Base-by-base conservation (phyloP, 1,139 yeast genomes). In the Saccharomycopsis crataegensis region DNA sequence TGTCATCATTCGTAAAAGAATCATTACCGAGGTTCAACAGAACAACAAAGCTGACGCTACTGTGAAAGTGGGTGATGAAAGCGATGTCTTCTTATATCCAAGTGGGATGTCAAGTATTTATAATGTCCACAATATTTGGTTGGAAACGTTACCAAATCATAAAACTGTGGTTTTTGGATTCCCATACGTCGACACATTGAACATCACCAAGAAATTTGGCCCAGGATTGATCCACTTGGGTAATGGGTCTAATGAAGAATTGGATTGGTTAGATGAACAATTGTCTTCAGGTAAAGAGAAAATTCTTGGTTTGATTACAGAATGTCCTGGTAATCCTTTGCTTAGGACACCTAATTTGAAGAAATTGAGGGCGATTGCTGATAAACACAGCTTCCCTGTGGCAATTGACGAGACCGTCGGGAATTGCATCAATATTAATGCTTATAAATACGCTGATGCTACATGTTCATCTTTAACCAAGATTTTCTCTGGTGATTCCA, bases 361-460 rank as follows among this genome's bases (percentile, higher is more conserved):
- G 51, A 77, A 80, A 61, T 77, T 90, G 54, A 77, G 83, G 56
- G 65, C 73, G 55, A 74, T 93, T 58, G 83, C 96, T 6, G 81
- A 82, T 59, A 73, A 82, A 62, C 86, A 76, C 67, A 75, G 77
- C 2, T 93, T 93, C 68, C 83, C 83, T 8, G 80, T 93, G 44
- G 88, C 88, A 14, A 83, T 93, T 43, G 99, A 93, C 68, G 98
- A 93, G 65, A 93, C 98, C 0, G 86, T 90, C 33, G 98, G 97
- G 22, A 93, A 93, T 63, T 84, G 89, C 64, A 76, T 86, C 58
- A 93, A 93, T 67, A 79, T 89, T 52, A 88, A 88, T 62, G 89
- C 87, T 2, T 74, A 89, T 56, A 89, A 90, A 16, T 86, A 77
- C 65, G 85, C 90, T 9, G 99, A 93, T 68, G 78, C 91, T 58